Percentiles rank a stretch among this genome's conserved stretches.
These are phyloP conservation scores for Xenoacremonium recifei DNA, from an alignment of 2,329 filamentous ascomycete genomes.

Conservation along the genomic window DNA sequence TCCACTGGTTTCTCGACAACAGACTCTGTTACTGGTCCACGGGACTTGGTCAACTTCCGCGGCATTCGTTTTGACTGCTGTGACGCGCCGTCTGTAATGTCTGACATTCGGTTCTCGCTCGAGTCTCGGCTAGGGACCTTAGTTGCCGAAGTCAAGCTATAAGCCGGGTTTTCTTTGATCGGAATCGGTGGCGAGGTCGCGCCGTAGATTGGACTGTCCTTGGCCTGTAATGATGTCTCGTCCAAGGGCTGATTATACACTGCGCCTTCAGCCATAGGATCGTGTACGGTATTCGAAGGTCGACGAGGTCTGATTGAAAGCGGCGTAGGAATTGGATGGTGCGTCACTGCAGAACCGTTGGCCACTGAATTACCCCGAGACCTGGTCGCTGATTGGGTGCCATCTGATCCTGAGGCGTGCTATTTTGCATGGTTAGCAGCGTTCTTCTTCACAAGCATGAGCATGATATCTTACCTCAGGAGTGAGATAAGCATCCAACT, in stretches of 20 bases:
- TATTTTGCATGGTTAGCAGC: too few relatives aligned
- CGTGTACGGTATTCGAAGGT: conserved; percentile 14
- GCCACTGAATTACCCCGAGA: too few relatives aligned
- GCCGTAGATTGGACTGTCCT: conserved; percentile 25
- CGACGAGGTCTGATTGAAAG: conserved; percentile 1
- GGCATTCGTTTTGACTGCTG: conserved; percentile 33
- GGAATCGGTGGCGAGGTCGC: conserved; percentile 12
- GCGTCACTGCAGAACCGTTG: too few relatives aligned
- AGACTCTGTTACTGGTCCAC: conserved; percentile 34
- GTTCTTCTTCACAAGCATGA: background rate
- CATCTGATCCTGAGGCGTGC: too few relatives aligned
- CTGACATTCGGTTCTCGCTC: conserved; percentile 32
- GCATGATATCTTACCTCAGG: conserved; percentile 27
- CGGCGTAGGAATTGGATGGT: background rate
- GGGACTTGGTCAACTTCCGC: conserved; percentile 42
- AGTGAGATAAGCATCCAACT: conserved; percentile 62
- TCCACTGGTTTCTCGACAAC: conserved; percentile 27
- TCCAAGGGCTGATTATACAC: conserved; percentile 33
- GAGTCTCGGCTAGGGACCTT: conserved; percentile 28
- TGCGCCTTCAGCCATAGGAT: conserved; percentile 31
- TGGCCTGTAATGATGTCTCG: conserved; percentile 21
- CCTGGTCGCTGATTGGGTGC: too few relatives aligned
- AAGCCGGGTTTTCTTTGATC: conserved; percentile 20
- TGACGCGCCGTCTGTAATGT: conserved; percentile 22
- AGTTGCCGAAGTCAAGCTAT: conserved; percentile 18